Conservation (phyloP, 2,329 filamentous ascomycete genomes). For the Hymenoscyphus linearis region DNA sequence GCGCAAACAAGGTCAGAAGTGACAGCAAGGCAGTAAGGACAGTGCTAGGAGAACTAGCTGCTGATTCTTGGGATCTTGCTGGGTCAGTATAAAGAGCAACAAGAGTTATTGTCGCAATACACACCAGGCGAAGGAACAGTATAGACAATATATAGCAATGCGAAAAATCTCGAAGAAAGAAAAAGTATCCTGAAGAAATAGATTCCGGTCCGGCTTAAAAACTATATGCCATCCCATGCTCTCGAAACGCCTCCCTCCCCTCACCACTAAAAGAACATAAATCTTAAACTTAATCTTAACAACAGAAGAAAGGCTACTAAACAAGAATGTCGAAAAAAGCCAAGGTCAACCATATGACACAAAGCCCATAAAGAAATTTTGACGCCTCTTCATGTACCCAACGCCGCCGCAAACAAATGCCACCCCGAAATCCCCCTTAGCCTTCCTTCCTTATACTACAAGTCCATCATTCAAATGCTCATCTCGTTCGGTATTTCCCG, state of each 20-base stretch:
- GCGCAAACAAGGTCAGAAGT: too few relatives aligned
- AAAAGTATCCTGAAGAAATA: slow-evolving; percentile 1
- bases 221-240: not conserved
- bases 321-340: not conserved
- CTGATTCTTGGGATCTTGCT: too few relatives aligned
- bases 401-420: slow-evolving; percentile 10
- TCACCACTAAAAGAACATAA: not conserved
- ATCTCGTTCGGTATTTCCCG: slow-evolving; percentile 23
- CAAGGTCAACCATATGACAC: not conserved
- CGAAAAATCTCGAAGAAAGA: not conserved
- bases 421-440: slow-evolving; percentile 1
- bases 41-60: too few relatives aligned
- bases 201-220: not conserved
- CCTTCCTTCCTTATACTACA: slow-evolving; percentile 22
- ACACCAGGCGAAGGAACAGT: not conserved
- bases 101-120: too few relatives aligned
- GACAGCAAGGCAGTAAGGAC: too few relatives aligned
- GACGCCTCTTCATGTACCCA: slow-evolving; percentile 12
- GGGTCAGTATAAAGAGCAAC: too few relatives aligned
- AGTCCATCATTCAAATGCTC: slow-evolving; percentile 23
- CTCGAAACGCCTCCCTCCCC: not conserved
- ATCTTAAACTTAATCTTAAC: not conserved
- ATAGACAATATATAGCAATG: not conserved
- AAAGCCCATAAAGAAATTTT: slow-evolving; percentile 4
- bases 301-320: not conserved